These are phyloP conservation scores for Epicoccum sorghinum DNA, from an alignment of 2,329 filamentous ascomycete genomes.

Conservation along the genomic window DNA sequence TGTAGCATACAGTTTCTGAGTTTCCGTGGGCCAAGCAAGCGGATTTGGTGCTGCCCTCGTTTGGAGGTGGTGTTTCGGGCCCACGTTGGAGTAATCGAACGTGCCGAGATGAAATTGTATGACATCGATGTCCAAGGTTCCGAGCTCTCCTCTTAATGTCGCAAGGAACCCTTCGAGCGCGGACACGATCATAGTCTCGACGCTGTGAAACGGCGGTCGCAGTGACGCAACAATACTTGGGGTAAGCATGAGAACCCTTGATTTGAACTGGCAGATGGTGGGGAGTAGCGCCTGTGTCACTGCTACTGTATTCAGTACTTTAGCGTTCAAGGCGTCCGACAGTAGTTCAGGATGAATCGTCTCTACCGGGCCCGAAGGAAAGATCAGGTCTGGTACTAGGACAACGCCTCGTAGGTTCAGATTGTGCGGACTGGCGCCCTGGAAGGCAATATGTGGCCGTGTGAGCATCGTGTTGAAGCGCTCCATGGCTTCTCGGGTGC, in stretches of 20 bases:
- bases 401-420: constrained; percentile 80
- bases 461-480: constrained; percentile 75
- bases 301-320: constrained; percentile 86
- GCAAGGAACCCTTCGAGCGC: constrained; percentile 86
- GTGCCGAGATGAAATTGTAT: constrained; percentile 90
- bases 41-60: constrained; percentile 40
- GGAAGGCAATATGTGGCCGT: constrained; percentile 75
- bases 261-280: constrained; percentile 58
- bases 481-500: constrained; percentile 71
- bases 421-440: constrained; percentile 75
- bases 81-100: constrained; percentile 78
- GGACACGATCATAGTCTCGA: constrained; percentile 84
- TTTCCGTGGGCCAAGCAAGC: constrained; percentile 46
- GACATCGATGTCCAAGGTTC: constrained; percentile 76
- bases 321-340: constrained; percentile 89
- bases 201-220: constrained; percentile 78
- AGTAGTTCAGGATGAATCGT: constrained; percentile 83
- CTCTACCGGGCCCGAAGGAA: constrained; percentile 82
- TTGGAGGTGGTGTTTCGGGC: constrained; percentile 50
- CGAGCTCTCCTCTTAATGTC: constrained; percentile 79
- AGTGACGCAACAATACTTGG: constrained; percentile 82
- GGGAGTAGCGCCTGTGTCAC: constrained; percentile 84
- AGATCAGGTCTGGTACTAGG: constrained; percentile 78
- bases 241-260: constrained; percentile 77
- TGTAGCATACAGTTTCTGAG: constrained; percentile 43